Conservation (phyloP, 2,329 filamentous ascomycete species). For the Thelonectria rubi region DNA sequence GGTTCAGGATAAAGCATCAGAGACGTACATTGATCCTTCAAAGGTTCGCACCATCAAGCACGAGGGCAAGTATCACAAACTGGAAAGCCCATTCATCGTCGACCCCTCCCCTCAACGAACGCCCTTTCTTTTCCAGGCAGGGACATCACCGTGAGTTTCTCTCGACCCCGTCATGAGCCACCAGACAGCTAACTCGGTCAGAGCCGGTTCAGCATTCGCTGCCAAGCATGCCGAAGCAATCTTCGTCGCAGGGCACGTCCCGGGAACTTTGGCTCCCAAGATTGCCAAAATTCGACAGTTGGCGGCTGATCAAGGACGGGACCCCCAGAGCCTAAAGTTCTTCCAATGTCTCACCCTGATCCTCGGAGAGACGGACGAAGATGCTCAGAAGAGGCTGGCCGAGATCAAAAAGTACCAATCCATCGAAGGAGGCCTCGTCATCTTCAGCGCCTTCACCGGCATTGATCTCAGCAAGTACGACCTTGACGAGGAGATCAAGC, state of each 20-base stretch:
- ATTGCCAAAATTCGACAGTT: slow-evolving; percentile 53
- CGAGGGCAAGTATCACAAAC: slow-evolving; percentile 36
- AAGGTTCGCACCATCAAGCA: slow-evolving; percentile 51
- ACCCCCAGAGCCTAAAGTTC: slow-evolving; percentile 53
- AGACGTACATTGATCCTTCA: slow-evolving; percentile 46
- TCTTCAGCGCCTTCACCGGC: slow-evolving; percentile 58
- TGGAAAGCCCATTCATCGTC: slow-evolving; percentile 54
- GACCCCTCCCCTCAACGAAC: slow-evolving; percentile 57
- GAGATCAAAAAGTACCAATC: slow-evolving; percentile 54
- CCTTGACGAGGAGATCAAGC: slow-evolving; percentile 55
- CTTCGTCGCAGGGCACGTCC: slow-evolving; percentile 55
- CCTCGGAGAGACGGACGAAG: slow-evolving; percentile 54
- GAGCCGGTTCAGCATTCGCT: slow-evolving; percentile 56
- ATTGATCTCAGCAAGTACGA: slow-evolving; percentile 53
- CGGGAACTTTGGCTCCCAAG: slow-evolving; percentile 51
- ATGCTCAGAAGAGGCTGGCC: slow-evolving; percentile 53
- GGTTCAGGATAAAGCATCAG: slow-evolving; percentile 31
- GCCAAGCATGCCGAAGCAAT: slow-evolving; percentile 46
- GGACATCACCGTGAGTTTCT: slow-evolving; percentile 39
- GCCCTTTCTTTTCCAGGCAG: slow-evolving; percentile 58
- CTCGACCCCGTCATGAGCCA: neutral
- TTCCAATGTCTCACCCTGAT: slow-evolving; percentile 54
- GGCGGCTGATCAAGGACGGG: slow-evolving; percentile 49
- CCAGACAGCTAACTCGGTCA: slow-evolving; percentile 38
- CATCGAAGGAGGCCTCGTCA: slow-evolving; percentile 52